Evolutionary conservation across 129 eudicot genomes (phyloP), one percentile per base, ranked within the genome.

Genomic region (Silybum marianum): DNA sequence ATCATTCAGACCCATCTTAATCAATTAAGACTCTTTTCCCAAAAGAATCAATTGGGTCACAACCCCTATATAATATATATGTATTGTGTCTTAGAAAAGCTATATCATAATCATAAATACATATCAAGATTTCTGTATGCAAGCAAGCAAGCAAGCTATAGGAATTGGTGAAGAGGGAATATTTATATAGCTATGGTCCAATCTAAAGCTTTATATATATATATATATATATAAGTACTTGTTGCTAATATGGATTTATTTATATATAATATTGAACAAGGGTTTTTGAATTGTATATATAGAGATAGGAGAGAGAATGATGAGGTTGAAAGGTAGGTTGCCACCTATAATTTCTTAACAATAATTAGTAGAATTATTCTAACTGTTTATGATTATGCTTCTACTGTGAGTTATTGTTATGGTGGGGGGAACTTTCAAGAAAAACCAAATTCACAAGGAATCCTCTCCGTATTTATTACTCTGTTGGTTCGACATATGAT

Each of bases 371-470:
- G 73, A 40, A 78, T 73, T 80, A 84, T 86, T 86, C 77, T 26
- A 81, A 42, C 73, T 84, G 80, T 78, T 85, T 60, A 80, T 82
- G 85, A 87, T 91, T 85, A 83, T 85, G 81, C 84, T 44, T 85
- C 86, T 36, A 77, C 70, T 58, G 62, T 30, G 81, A 42, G 89
- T 86, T 84, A 86, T 74, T 26, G 85, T 68, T 77, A 68, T 77
- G 69, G 77, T 78, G 65, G 74, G 72, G 80, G 88, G 83, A 94
- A 78, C 83, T 88, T 80, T 34, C 82, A 82, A 83, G 89, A 86
- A 89, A 90, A 87, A 76, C 90, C 97, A 86, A 81, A 83, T 83
- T 89, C 83, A 88, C 93, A 85, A 90, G 93, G 82, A 91, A 91
- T 87, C 90, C 34, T 30, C 14, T 78, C 22, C 34, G 9, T 51